A percentile compares a stretch with the other conserved stretches of the same genome.
Evolutionary conservation across 2,329 filamentous ascomycete species (phyloP).

Genomic region (Byssothecium circinans): DNA sequence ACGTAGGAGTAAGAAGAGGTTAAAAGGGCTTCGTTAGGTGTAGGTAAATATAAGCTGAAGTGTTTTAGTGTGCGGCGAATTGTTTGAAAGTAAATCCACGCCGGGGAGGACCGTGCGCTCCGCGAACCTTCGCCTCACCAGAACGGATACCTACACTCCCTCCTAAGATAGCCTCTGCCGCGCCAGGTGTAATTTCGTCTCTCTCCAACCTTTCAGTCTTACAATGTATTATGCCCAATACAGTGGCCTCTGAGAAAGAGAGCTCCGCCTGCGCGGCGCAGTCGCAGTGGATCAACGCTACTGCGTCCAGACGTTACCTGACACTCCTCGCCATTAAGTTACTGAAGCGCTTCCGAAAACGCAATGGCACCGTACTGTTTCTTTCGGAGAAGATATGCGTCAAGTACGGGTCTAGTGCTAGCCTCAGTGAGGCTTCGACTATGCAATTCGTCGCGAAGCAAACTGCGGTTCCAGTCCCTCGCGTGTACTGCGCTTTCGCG

Average conservation of each 20-base stretch:
- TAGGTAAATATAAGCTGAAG: no score
- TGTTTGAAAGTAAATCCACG: no score
- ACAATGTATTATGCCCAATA: no score
- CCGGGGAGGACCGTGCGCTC: no score
- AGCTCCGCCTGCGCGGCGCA: background rate
- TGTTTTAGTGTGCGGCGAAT: no score
- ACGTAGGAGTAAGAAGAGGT: no score
- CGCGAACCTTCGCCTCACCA: no score
- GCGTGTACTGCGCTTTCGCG: slow-evolving; percentile 47
- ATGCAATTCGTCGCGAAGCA: slow-evolving; percentile 45
- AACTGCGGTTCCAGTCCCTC: slow-evolving; percentile 50
- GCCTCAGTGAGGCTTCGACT: slow-evolving; percentile 37
- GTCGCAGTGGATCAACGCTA: slow-evolving; percentile 5
- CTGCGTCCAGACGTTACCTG: slow-evolving; percentile 5
- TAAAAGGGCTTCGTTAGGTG: no score
- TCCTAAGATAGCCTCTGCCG: no score
- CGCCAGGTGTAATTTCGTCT: no score
- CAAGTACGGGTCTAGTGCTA: background rate
- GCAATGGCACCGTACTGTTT: slow-evolving; percentile 2
- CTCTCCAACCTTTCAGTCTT: no score
- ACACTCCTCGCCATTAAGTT: slow-evolving; percentile 10
- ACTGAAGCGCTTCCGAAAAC: slow-evolving; percentile 8
- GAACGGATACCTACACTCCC: no score
- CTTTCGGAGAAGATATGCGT: slow-evolving; percentile 1
- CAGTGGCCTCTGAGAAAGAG: slow-evolving; percentile 3